Evolutionary conservation across 176 grass and related monocot genomes (phyloP), one percentile per base, ranked within the genome.

Genomic region (Saccharum spontaneum): DNA sequence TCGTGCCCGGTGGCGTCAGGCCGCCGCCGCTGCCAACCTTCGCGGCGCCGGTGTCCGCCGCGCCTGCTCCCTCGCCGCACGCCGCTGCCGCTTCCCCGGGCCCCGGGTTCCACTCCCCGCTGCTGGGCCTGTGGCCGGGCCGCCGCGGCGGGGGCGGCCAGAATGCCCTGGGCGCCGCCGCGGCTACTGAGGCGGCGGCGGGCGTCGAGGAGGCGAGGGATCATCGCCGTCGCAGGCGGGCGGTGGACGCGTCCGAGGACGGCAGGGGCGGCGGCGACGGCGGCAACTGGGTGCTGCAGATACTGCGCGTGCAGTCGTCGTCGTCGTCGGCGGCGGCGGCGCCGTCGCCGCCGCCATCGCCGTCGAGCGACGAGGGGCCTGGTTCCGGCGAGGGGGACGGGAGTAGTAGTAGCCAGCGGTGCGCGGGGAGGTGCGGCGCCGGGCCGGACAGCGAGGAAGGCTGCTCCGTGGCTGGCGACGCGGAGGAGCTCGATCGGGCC

Each of bases 401-500:
- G 30, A 0, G 26, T 1, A 23, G 13, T 57, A 24, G 57, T n/a
- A n/a, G n/a, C 57, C 57, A 60, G 28, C 64, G 64, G 30, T 36
- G 31, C 64, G 64, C 7, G 64, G 61, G 24, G 24, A 33, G 64
- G 30, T 33, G 75, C 31, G 78, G 74, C 82, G 69, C 54, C 16
- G 55, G 79, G 0, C 65, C 50, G 59, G 78, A 85, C 16, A 85
- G 87, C 14, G 81, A 87, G 40, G 81, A 79, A 34, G 64, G 28
- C 30, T 67, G 64, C 64, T 31, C 64, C 2, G 64, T 67, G 67
- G 30, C 17, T 38, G 83, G 62, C 16, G 69, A n/a, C 20, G 38
- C 33, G 75, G 82, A 70, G 89, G 62, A 65, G 26, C 82, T 94
- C 78, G 89, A 97, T 78, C 78, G 85, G 26, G 82, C 85, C 16